A percentile compares a stretch with the other conserved stretches of the same genome.
Evolutionary conservation across 2,329 filamentous ascomycete genomes (phyloP).

Genomic region (Metarhizium guizhouense): DNA sequence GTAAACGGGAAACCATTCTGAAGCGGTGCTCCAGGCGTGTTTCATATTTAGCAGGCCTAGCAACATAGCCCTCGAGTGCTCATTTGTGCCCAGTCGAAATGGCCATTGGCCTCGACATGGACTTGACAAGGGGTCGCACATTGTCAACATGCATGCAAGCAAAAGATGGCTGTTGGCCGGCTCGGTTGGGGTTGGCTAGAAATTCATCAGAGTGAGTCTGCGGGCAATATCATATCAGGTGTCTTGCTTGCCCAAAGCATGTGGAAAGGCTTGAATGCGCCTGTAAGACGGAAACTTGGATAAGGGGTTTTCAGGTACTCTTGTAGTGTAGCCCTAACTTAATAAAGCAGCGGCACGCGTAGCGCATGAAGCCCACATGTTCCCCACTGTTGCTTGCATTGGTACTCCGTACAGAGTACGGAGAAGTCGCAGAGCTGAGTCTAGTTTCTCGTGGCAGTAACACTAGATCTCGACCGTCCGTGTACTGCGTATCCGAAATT

Average conservation of each 20-base stretch:
- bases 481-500: conserved; percentile 4
- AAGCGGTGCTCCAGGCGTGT: conserved; percentile 42
- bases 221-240: too few relatives aligned
- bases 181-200: background rate
- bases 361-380: too few relatives aligned
- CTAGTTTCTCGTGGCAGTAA: background rate
- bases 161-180: background rate
- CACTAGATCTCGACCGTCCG: background rate
- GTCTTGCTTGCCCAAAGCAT: too few relatives aligned
- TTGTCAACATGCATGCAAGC: background rate
- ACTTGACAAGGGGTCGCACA: background rate
- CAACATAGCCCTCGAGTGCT: background rate
- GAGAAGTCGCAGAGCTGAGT: background rate
- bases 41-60: conserved; percentile 32
- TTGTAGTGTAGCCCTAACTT: too few relatives aligned
- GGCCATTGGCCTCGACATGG: background rate
- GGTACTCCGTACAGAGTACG: background rate
- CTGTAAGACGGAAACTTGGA: too few relatives aligned
- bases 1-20: conserved; percentile 31
- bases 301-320: too few relatives aligned
- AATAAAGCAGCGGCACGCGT: too few relatives aligned
- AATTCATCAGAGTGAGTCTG: background rate
- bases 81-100: background rate
- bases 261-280: too few relatives aligned
- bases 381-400: background rate